phyloP scores from a whole-genome alignment of 2,329 filamentous ascomycete genomes.

The Talaromyces pinophilus region DNA sequence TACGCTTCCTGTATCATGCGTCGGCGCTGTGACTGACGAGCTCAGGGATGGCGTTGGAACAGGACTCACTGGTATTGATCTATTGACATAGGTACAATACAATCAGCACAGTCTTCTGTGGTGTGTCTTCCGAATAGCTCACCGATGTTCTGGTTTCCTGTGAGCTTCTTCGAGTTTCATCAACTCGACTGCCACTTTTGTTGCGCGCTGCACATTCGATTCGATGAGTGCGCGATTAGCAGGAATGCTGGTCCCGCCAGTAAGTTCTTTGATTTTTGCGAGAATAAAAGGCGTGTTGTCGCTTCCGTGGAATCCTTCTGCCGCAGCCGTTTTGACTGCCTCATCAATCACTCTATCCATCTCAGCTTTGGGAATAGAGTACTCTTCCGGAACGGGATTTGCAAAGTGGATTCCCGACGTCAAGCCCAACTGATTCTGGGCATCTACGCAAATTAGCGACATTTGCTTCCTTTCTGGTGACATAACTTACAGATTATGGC shows the following conservation, averaged over 20 bases:
- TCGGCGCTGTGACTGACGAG: conserved; percentile 27
- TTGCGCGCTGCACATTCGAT: conserved; percentile 65
- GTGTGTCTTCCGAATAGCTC: conserved; percentile 36
- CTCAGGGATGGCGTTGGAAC: conserved; percentile 28
- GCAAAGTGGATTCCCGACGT: conserved; percentile 82
- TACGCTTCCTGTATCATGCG: conserved; percentile 18
- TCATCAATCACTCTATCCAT: conserved; percentile 70
- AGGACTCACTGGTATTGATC: conserved; percentile 39
- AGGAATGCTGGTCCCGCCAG: conserved; percentile 66
- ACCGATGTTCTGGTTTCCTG: conserved; percentile 36
- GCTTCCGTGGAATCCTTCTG: conserved; percentile 68
- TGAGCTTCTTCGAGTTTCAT: conserved; percentile 53
- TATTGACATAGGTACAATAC: conserved; percentile 36
- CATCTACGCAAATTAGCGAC: conserved; percentile 49
- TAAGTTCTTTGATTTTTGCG: conserved; percentile 75
- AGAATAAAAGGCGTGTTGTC: conserved; percentile 85
- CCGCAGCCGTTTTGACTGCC: conserved; percentile 65
- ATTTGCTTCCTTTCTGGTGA: background rate
- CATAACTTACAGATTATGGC: conserved; percentile 69
- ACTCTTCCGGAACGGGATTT: conserved; percentile 76
- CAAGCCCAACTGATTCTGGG: conserved; percentile 71
- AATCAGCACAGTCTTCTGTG: conserved; percentile 35
- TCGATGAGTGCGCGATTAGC: conserved; percentile 74
- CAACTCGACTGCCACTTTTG: conserved; percentile 65
- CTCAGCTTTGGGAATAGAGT: conserved; percentile 67